Percentiles rank a stretch among this genome's conserved stretches.
Evolutionary conservation across 306 rosid species (phyloP).

Genomic region (Rosa multiflora): DNA sequence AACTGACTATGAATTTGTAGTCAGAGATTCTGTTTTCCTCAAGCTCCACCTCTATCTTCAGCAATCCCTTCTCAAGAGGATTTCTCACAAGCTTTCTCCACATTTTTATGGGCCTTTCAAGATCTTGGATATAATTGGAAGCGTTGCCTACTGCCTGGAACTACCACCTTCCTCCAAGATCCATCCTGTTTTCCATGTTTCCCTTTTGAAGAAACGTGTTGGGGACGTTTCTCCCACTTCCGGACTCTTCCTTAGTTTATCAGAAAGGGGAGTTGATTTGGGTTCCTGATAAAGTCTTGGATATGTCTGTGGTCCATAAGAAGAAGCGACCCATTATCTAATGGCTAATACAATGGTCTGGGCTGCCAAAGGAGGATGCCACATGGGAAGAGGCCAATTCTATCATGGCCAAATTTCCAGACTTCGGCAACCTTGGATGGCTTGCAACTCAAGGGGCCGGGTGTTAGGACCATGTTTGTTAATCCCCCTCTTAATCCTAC

Average conservation of each 20-base stretch:
- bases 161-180: not conserved
- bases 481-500: no score
- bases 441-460: no score
- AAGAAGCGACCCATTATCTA: no score
- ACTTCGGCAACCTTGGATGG: no score
- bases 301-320: no score
- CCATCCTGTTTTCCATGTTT: not conserved
- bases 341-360: not conserved
- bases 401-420: fast-evolving
- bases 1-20: not conserved
- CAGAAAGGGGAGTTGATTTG: not conserved
- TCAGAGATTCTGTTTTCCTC: not conserved
- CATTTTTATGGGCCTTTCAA: not conserved
- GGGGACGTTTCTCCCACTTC: fast-evolving
- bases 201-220: not conserved
- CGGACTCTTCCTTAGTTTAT: not conserved
- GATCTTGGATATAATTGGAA: not conserved
- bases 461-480: no score
- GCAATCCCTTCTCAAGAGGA: not conserved
- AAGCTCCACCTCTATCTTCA: not conserved
- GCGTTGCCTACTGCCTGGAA: not conserved
- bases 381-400: not conserved
- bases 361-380: not conserved
- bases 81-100: not conserved
- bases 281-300: not conserved